A percentile compares a stretch with the other conserved stretches of the same genome.
Evolutionary conservation across 768 basidiomycete genomes (phyloP).

Genomic region (Rossbeevera mucosa): DNA sequence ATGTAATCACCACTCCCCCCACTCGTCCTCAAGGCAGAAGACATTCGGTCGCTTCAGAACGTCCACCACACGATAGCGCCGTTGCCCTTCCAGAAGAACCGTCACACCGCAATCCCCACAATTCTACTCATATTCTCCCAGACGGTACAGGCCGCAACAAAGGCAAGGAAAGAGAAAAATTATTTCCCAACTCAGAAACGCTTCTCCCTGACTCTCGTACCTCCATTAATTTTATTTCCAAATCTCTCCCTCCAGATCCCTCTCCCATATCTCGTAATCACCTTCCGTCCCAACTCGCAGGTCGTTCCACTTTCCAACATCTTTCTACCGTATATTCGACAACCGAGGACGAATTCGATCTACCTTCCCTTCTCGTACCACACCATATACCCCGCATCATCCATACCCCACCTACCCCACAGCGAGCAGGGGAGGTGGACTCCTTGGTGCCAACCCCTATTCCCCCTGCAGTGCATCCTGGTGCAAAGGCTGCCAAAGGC

Average conservation of each 20-base stretch:
- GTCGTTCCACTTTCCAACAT: constrained; percentile 3
- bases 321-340: constrained; percentile 27
- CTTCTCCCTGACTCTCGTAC: constrained; percentile 11
- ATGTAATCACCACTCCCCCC: constrained; percentile 6
- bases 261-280: constrained; percentile 11
- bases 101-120: constrained; percentile 12
- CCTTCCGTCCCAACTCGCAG: constrained; percentile 9
- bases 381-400: constrained; percentile 28
- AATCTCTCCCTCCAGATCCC: constrained; percentile 20
- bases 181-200: not conserved
- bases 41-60: constrained; percentile 29
- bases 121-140: constrained; percentile 4
- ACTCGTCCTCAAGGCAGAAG: constrained; percentile 25
- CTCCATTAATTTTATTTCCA: constrained; percentile 16
- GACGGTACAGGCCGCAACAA: constrained; percentile 19
- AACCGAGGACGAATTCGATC: constrained; percentile 23
- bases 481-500: constrained; percentile 11
- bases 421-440: constrained; percentile 21
- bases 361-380: constrained; percentile 27
- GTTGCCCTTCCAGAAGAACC: constrained; percentile 30
- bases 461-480: constrained; percentile 9
- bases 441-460: constrained; percentile 1
- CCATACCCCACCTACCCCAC: constrained; percentile 36
- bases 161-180: constrained; percentile 26
- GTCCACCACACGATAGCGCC: constrained; percentile 30